phyloP scores from a whole-genome alignment of 2,329 filamentous ascomycete genomes.

The Colletotrichum filicis region DNA sequence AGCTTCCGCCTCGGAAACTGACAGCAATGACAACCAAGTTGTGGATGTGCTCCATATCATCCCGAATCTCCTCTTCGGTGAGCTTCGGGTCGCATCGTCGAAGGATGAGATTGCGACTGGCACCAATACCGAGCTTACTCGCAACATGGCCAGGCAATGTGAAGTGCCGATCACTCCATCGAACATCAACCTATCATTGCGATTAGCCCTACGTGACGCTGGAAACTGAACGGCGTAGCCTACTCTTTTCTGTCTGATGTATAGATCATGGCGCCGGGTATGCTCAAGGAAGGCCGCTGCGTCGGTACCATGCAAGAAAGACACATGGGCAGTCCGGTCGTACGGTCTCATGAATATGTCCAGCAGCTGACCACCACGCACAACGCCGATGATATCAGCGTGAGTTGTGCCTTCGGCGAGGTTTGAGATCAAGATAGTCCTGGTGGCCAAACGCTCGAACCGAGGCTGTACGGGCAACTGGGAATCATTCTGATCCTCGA shows the following conservation, averaged over 20 bases:
- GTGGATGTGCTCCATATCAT: constrained; percentile 85
- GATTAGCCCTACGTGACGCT: not conserved
- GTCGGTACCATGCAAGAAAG: constrained; percentile 73
- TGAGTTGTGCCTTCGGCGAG: constrained; percentile 72
- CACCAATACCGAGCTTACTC: constrained; percentile 72
- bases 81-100: constrained; percentile 66
- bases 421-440: constrained; percentile 72
- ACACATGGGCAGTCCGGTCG: constrained; percentile 72
- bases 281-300: constrained; percentile 74
- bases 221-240: not conserved
- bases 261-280: constrained; percentile 72
- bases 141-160: constrained; percentile 71
- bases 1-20: constrained; percentile 66
- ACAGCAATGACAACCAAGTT: constrained; percentile 78
- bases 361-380: constrained; percentile 78
- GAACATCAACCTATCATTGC: constrained; percentile 68
- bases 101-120: constrained; percentile 80
- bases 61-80: constrained; percentile 72
- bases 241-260: constrained; percentile 76
- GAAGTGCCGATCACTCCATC: constrained; percentile 79
- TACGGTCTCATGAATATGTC: constrained; percentile 72
- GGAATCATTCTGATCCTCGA: not conserved
- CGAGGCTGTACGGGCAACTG: constrained; percentile 34
- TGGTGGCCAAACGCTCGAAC: constrained; percentile 52
- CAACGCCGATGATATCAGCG: constrained; percentile 70